Evolutionary conservation across 225 moss, liverwort and hornwort genomes (phyloP).

Genomic region (Asterella californica): DNA sequence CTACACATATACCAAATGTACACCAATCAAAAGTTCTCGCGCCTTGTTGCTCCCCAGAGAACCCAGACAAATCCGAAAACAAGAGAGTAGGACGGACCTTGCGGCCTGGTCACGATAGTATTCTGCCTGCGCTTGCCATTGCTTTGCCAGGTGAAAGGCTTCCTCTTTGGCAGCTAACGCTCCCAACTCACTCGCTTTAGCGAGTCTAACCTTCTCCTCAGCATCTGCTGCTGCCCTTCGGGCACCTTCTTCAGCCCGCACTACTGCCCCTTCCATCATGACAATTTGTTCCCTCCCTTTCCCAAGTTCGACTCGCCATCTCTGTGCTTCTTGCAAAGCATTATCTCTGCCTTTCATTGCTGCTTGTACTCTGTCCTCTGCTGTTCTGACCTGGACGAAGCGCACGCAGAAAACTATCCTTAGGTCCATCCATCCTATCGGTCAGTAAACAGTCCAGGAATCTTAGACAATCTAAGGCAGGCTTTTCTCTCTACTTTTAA

Average conservation of each 20-base stretch:
- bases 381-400: slow-evolving; percentile 60
- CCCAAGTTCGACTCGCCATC: slow-evolving; percentile 90
- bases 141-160: slow-evolving; percentile 34
- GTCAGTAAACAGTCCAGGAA: neutral
- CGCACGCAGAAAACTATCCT: neutral
- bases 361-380: slow-evolving; percentile 69
- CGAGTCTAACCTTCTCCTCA: slow-evolving; percentile 37
- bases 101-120: slow-evolving; percentile 46
- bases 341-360: slow-evolving; percentile 78
- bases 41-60: neutral
- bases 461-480: neutral
- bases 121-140: slow-evolving; percentile 47
- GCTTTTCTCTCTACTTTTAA: neutral
- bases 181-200: slow-evolving; percentile 30
- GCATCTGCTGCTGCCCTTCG: slow-evolving; percentile 40
- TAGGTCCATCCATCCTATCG: neutral
- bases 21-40: neutral
- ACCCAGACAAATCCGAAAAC: too few species aligned
- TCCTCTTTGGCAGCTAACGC: slow-evolving; percentile 42
- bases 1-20: neutral
- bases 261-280: slow-evolving; percentile 81
- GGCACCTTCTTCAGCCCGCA: slow-evolving; percentile 80
- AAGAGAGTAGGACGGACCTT: slow-evolving; percentile 23
- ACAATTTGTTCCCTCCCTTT: slow-evolving; percentile 95
- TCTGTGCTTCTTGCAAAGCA: slow-evolving; percentile 90